Conservation (phyloP, 495 filamentous ascomycete species). For the Staphylotrichum longicolle region DNA sequence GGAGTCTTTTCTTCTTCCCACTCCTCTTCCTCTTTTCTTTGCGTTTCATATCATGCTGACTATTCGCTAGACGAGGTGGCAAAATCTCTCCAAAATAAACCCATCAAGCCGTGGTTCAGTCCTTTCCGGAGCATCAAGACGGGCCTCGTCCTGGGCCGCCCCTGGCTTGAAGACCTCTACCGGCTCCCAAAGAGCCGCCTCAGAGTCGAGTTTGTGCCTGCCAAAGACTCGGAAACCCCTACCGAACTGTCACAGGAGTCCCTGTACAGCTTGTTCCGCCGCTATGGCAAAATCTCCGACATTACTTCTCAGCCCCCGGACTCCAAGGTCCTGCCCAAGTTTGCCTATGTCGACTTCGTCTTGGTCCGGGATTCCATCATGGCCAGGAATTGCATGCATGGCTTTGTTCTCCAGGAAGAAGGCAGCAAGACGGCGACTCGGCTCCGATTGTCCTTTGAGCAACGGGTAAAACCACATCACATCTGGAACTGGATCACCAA, state of each 20-base stretch:
- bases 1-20: not conserved
- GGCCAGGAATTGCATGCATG: constrained; percentile 92
- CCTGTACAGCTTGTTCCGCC: constrained; percentile 82
- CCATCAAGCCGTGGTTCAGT: constrained; percentile 84
- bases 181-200: constrained; percentile 73
- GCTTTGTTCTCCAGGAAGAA: constrained; percentile 65
- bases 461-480: constrained; percentile 68
- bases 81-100: constrained; percentile 60
- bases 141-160: constrained; percentile 72
- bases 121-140: constrained; percentile 70
- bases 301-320: constrained; percentile 76
- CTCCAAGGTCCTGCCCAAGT: constrained; percentile 78
- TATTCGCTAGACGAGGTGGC: constrained; percentile 22
- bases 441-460: constrained; percentile 78
- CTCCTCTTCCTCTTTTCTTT: not conserved
- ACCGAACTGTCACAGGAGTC: constrained; percentile 80
- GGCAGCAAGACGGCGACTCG: constrained; percentile 72
- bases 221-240: constrained; percentile 50
- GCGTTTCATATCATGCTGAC: constrained; percentile 8
- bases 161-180: constrained; percentile 92
- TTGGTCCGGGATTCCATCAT: constrained; percentile 70
- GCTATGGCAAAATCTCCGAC: constrained; percentile 82
- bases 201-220: constrained; percentile 80
- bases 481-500: constrained; percentile 85
- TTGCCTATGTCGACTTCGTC: constrained; percentile 73